These are phyloP conservation scores for Paraleonurus japonicus DNA, from an alignment of 257 asterid species.

Conservation along the genomic window DNA sequence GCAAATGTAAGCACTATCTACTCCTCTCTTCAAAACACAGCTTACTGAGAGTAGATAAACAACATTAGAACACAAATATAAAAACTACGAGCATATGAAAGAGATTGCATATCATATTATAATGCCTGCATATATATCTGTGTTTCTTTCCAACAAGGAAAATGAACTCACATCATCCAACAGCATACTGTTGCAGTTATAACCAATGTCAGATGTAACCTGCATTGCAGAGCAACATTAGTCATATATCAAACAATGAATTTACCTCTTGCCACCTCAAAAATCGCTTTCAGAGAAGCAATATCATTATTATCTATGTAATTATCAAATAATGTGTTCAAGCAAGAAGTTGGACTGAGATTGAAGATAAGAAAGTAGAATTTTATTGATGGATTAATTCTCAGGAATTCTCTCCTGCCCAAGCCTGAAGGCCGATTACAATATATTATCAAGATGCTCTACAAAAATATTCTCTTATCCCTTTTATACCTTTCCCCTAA, in stretches of 20 bases:
- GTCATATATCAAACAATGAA: constrained; percentile 13
- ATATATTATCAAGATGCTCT: too few relatives aligned
- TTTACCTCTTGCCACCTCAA: background rate
- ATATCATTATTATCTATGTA: background rate
- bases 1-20: background rate
- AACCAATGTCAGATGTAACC: constrained; percentile 89
- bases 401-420: too few relatives aligned
- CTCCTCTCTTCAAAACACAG: constrained; percentile 1
- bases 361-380: too few relatives aligned
- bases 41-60: background rate
- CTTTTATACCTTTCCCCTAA: too few relatives aligned
- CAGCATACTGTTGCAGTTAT: constrained; percentile 96
- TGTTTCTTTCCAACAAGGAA: constrained; percentile 12
- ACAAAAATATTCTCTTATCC: too few relatives aligned
- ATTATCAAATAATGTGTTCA: constrained; percentile 13
- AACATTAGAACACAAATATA: background rate
- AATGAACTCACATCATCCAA: constrained; percentile 93
- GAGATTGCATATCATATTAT: background rate
- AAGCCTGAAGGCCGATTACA: too few relatives aligned
- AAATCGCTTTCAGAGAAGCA: background rate
- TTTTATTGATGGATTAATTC: too few relatives aligned
- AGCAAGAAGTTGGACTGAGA: too few relatives aligned
- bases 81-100: background rate
- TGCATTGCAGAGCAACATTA: constrained; percentile 35
- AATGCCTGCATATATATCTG: background rate